These are phyloP conservation scores for Stromatinia cepivora DNA, from an alignment of 2,329 filamentous ascomycete genomes.

Conservation along the genomic window DNA sequence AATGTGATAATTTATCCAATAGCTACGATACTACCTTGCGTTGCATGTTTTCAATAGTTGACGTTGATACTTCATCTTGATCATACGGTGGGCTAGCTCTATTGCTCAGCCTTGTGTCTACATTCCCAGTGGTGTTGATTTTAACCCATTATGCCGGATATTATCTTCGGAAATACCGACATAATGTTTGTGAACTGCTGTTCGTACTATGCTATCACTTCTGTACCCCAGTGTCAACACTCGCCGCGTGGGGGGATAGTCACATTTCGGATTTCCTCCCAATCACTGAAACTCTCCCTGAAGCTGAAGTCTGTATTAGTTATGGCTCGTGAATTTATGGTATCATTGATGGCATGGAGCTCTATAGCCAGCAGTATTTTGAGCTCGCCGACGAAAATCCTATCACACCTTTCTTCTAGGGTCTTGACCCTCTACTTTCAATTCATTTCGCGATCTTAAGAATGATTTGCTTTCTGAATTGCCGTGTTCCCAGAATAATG, in stretches of 20 bases:
- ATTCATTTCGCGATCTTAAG: neutral
- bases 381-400: neutral
- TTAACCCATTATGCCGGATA: neutral
- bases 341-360: neutral
- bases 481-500: neutral
- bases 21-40: neutral
- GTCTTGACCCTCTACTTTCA: neutral
- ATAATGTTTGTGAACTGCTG: neutral
- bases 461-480: slow-evolving; percentile 3
- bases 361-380: neutral
- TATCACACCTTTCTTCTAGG: neutral
- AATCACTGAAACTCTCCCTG: neutral
- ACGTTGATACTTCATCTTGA: neutral
- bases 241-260: neutral
- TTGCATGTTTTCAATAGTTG: slow-evolving; percentile 2
- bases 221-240: neutral
- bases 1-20: neutral
- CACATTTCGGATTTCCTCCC: neutral
- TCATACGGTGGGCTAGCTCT: neutral
- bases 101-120: slow-evolving; percentile 3
- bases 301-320: neutral
- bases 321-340: neutral
- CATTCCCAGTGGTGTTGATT: neutral
- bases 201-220: neutral
- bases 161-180: neutral